Evolutionary conservation across 192 early-diverging fungal species (phyloP).

Genomic region (Funneliformis geosporum): DNA sequence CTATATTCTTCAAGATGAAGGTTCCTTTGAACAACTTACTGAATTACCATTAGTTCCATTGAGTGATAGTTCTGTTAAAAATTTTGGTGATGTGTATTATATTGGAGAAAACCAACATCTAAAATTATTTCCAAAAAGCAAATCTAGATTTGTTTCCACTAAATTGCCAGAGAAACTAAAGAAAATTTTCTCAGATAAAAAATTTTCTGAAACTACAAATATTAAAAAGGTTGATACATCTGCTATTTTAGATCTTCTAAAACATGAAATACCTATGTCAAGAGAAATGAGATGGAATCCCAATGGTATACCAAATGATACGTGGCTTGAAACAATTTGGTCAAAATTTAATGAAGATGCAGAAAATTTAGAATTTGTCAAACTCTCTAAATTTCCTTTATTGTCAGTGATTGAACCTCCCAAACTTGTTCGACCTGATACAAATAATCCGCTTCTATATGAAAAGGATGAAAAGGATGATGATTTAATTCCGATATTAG

Average conservation of each 20-base stretch:
- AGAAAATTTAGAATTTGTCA: not conserved
- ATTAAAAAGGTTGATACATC: not conserved
- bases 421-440: not conserved
- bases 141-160: not conserved
- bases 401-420: not conserved
- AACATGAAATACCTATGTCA: not conserved
- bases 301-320: not conserved
- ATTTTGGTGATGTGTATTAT: not conserved
- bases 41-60: not conserved
- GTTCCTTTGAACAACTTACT: not conserved
- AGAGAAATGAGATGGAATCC: not conserved
- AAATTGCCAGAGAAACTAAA: not conserved
- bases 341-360: not conserved
- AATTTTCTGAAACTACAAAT: not conserved
- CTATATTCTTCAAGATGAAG: slow-evolving; percentile 1
- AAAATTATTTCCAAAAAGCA: not conserved
- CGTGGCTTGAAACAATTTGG: not conserved
- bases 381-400: not conserved
- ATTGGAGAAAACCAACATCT: not conserved
- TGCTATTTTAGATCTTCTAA: not conserved
- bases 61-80: not conserved
- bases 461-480: not conserved
- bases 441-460: not conserved
- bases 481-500: not conserved
- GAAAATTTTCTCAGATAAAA: not conserved